Conservation (phyloP, 768 basidiomycete genomes). For the Lyophyllum decastes region DNA sequence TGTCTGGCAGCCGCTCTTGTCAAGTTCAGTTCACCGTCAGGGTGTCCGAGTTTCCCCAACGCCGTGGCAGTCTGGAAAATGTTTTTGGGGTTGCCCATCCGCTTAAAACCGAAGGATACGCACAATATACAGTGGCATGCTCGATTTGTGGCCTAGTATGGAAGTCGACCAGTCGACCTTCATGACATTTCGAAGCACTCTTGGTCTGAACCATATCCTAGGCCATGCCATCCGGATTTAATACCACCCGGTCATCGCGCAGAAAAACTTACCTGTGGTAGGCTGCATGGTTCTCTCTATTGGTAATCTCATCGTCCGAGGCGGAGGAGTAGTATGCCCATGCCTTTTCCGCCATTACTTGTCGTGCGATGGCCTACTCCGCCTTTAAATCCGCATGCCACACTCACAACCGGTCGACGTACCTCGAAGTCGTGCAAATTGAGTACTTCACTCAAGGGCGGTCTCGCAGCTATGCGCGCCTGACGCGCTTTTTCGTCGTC, state of each 20-base stretch:
- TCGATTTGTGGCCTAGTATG: constrained; percentile 75
- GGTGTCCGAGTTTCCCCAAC: constrained; percentile 92
- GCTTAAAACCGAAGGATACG: constrained; percentile 15
- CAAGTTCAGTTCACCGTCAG: constrained; percentile 90
- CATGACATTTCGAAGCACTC: constrained; percentile 81
- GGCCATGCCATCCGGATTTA: background rate
- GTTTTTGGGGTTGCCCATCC: background rate
- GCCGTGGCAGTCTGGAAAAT: constrained; percentile 67
- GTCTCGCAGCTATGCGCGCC: constrained; percentile 60
- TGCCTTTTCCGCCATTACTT: constrained; percentile 80
- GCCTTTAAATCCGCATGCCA: background rate
- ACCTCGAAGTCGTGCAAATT: constrained; percentile 97
- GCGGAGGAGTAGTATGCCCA: constrained; percentile 99
- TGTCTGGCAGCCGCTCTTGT: constrained; percentile 88
- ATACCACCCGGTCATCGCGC: background rate
- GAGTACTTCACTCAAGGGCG: constrained; percentile 76
- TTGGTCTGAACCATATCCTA: constrained; percentile 90
- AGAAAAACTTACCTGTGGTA: constrained; percentile 69
- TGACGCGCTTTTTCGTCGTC: constrained; percentile 73
- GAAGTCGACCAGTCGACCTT: constrained; percentile 84
- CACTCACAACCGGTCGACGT: constrained; percentile 7
- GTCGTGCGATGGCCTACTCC: constrained; percentile 76
- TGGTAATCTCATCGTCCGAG: constrained; percentile 92
- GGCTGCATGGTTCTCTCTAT: constrained; percentile 86
- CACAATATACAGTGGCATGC: constrained; percentile 83